A percentile compares a stretch with the other conserved stretches of the same genome.
These are phyloP conservation scores for Tricholoma terreum DNA, from an alignment of 768 basidiomycete species.

Conservation along the genomic window DNA sequence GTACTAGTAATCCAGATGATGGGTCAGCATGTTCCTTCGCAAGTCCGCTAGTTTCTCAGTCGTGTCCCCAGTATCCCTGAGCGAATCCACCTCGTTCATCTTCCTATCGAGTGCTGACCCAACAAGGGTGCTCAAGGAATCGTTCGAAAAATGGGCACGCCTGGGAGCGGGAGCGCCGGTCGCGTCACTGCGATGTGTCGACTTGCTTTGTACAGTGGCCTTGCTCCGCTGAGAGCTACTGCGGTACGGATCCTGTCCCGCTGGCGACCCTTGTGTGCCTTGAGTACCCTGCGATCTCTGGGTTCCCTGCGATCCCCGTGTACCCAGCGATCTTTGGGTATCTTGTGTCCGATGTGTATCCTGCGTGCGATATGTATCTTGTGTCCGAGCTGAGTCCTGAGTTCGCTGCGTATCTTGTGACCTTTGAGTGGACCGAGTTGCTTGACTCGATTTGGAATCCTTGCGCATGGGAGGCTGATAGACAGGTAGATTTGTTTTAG, in stretches of 20 bases:
- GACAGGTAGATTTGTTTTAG: slow-evolving; percentile 35
- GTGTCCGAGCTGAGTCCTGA: slow-evolving; percentile 2
- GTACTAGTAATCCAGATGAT: slow-evolving; percentile 74
- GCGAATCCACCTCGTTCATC: slow-evolving; percentile 57
- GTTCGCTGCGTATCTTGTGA: slow-evolving; percentile 13
- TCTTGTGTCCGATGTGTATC: slow-evolving; percentile 10
- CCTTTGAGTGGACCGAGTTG: slow-evolving; percentile 30
- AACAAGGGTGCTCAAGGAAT: slow-evolving; percentile 72
- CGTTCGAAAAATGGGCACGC: slow-evolving; percentile 41
- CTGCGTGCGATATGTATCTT: slow-evolving; percentile 4
- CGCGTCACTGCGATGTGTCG: slow-evolving; percentile 20
- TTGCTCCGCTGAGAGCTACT: slow-evolving; percentile 28
- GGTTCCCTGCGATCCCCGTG: slow-evolving; percentile 28
- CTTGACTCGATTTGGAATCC: slow-evolving; percentile 38
- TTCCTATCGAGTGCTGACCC: slow-evolving; percentile 73
- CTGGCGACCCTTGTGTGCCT: neutral
- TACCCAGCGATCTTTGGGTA: slow-evolving; percentile 19
- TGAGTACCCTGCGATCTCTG: neutral
- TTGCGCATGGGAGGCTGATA: slow-evolving; percentile 38
- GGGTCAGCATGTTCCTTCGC: slow-evolving; percentile 63
- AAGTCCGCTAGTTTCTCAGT: slow-evolving; percentile 56
- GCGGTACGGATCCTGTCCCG: slow-evolving; percentile 4
- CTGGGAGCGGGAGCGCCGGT: slow-evolving; percentile 11
- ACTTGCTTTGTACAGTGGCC: slow-evolving; percentile 18
- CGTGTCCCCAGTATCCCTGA: slow-evolving; percentile 55